A percentile compares a stretch with the other conserved stretches of the same genome.
phyloP scores from a whole-genome alignment of 805 yeast species.

The Ogataea degrootiae region DNA sequence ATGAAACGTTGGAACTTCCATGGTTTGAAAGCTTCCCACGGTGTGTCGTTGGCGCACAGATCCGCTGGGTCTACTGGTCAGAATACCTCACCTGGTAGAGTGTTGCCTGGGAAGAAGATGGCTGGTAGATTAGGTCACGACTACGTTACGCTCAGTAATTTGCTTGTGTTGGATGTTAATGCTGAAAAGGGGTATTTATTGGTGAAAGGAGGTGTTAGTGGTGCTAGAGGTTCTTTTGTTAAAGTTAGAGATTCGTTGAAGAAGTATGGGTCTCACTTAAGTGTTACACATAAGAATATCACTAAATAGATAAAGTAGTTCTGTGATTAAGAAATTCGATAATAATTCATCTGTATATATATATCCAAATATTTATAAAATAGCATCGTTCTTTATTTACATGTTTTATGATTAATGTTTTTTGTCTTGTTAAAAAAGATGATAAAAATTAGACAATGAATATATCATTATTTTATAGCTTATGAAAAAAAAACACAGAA shows the following conservation, averaged over 20 bases:
- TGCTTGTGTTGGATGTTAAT: conserved; percentile 72
- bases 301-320: background rate
- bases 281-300: conserved; percentile 4
- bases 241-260: conserved; percentile 77
- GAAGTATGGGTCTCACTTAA: conserved; percentile 26
- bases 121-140: conserved; percentile 94
- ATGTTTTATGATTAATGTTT: too few species aligned
- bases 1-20: conserved; percentile 91
- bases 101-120: conserved; percentile 95
- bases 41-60: conserved; percentile 91
- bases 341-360: background rate
- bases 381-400: too few species aligned
- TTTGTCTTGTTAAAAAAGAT: too few species aligned
- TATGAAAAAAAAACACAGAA: background rate
- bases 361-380: too few species aligned
- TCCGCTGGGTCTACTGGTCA: conserved; percentile 97
- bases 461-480: too few species aligned
- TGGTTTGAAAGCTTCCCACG: conserved; percentile 92
- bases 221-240: conserved; percentile 73
- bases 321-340: background rate
- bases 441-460: too few species aligned
- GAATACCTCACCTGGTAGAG: conserved; percentile 93
- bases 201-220: conserved; percentile 88
- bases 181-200: conserved; percentile 76
- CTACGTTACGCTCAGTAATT: conserved; percentile 68